Base-by-base conservation (phyloP, 176 grass and related monocot species). In the Aegilops tauschii region DNA sequence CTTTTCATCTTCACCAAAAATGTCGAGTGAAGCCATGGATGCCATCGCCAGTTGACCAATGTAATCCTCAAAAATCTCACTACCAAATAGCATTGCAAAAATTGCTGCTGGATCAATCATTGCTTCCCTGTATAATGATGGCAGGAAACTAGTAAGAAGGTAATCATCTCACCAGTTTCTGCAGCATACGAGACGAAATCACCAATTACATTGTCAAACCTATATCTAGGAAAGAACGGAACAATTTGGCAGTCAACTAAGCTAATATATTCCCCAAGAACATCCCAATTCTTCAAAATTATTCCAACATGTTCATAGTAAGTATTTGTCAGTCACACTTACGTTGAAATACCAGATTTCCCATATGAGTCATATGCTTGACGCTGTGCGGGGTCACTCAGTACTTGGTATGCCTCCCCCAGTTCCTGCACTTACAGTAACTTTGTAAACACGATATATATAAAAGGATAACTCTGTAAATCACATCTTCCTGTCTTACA, bases 101-200 rank as follows among this genome's bases (percentile, higher is more conserved):
- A 96, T 96, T 77, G 94, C 94, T 78, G 91, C 87, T 85, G 94
- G 94, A 85, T 96, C 91, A 80, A 96, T 96, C 52, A 96, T 93
- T 84, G 81, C 44, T 83, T 96, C 94, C 80, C 94, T 93, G 69
- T 32, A 95, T 64, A 50, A 73, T 66, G 37, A 65, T 68, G 36
- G 78, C 76, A 80, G 20, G 77, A 76, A 18, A 50, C 49, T 90
- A 31, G 50, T 87, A 84, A 93, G 86, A 52, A 84, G 71, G 32
- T 23, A 29, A 84, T 56, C 37, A 70, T 81, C n/a, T 63, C 32
- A 81, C 4, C 80, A 63, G 17, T 70, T 84, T 49, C 31, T 14
- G 75, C 11, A 77, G n/a, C 36, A 84, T 49, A 59, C 1, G 9
- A 68, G 44, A 78, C 6, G 14, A 68, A 68, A 80, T 13, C 65